These are phyloP conservation scores for Trichoderma aggressivum DNA, from an alignment of 2,329 filamentous ascomycete genomes.

Conservation along the genomic window DNA sequence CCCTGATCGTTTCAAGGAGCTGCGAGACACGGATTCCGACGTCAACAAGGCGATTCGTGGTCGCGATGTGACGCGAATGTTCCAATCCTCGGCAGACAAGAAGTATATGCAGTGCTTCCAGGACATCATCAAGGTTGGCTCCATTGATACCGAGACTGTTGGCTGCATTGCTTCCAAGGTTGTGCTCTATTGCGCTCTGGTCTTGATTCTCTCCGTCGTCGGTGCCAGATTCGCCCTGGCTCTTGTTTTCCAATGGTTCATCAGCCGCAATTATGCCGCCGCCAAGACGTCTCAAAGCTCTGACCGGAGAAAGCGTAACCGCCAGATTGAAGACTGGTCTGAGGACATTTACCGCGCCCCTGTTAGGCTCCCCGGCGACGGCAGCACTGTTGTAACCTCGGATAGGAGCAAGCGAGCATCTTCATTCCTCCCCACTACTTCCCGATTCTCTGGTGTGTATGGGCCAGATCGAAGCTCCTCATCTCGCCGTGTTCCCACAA, in stretches of 20 bases:
- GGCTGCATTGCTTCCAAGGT: slow-evolving; percentile 97
- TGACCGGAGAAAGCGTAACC: slow-evolving; percentile 77
- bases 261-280: slow-evolving; percentile 81
- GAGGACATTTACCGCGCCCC: slow-evolving; percentile 96
- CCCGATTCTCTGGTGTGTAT: slow-evolving; percentile 89
- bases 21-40: slow-evolving; percentile 63
- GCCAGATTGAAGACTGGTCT: slow-evolving; percentile 96
- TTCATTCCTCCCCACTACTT: slow-evolving; percentile 85
- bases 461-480: slow-evolving; percentile 61
- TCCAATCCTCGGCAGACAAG: slow-evolving; percentile 77
- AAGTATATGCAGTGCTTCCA: slow-evolving; percentile 80
- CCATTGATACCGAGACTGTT: slow-evolving; percentile 91
- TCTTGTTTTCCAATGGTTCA: slow-evolving; percentile 92
- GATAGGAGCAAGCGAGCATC: slow-evolving; percentile 82
- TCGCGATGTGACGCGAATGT: slow-evolving; percentile 83
- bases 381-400: slow-evolving; percentile 59
- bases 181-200: slow-evolving; percentile 88
- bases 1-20: slow-evolving; percentile 73
- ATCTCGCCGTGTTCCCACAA: slow-evolving; percentile 65
- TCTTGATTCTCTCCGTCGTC: slow-evolving; percentile 89
- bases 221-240: slow-evolving; percentile 82
- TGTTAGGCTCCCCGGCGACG: slow-evolving; percentile 72
- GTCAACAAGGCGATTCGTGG: slow-evolving; percentile 67
- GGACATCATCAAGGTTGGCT: slow-evolving; percentile 93
- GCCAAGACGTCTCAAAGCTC: slow-evolving; percentile 78